Base-by-base conservation (phyloP, 2,329 filamentous ascomycete species). In the Paraconiothyrium sp. region DNA sequence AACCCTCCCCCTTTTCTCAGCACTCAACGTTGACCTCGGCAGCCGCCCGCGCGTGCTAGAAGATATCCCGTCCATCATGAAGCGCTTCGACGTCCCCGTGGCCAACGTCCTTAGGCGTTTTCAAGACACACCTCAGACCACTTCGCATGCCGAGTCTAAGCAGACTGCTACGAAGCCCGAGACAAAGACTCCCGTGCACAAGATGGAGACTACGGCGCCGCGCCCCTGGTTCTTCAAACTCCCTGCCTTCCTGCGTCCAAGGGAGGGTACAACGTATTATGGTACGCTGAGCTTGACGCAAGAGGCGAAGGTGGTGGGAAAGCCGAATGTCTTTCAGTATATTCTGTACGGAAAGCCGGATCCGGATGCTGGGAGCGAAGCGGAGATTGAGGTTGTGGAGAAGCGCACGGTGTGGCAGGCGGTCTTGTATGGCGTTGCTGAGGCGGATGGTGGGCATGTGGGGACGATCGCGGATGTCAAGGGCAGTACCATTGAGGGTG, bases 281-380 rank as follows among this genome's bases (percentile, higher is more conserved):
- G 44, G 20, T 3, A 44, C n/a, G 22, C 30, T 49, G 22, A 35
- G 22, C n/a, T 5, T n/a, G 3, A 22, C 20, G 1, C 30, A 8
- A 9, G 41, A 60, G 46, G 30, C 13, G 48, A 47, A 46, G 59
- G 61, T 43, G 39, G 22, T 14, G 6, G 55, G 48, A n/a, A 47
- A 24, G 44, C 41, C 43, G 16, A 44, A 57, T 34, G 3, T 65
- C 27, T n/a, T 69, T 11, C 62, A 70, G 37, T 60, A 55, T 8
- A 16, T 68, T 14, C 32, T 70, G 7, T 70, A 66, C 46, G 66
- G 66, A 0, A 44, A 64, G 10, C 65, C 62, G 8, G 63, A 67
- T 7, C 65, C 63, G 37, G 57, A 58, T 30, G 34, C 9, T 30
- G 14, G 4, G 10, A 8, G 54, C 20, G 10, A 6, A 2, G 11